Evolutionary conservation across 805 yeast species (phyloP).

Genomic region (Ogataea pignaliae): DNA sequence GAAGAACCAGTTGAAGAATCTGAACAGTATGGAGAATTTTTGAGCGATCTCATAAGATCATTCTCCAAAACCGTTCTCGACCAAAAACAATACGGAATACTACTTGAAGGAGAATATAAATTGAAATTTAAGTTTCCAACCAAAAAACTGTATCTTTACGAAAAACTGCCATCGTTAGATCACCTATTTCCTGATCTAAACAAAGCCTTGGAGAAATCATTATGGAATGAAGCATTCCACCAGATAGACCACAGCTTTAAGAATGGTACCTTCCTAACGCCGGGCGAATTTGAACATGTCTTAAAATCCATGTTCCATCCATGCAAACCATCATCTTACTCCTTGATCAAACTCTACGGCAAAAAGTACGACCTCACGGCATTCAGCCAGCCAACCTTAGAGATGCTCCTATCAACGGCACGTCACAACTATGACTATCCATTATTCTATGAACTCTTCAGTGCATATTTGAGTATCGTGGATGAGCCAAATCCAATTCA

Average conservation of each 20-base stretch:
- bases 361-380: slow-evolving; percentile 13
- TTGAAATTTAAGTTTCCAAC: not conserved
- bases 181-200: slow-evolving; percentile 5
- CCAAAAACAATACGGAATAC: slow-evolving; percentile 6
- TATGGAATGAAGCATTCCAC: not conserved
- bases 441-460: slow-evolving; percentile 21
- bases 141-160: too few species aligned
- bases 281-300: slow-evolving; percentile 22
- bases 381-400: slow-evolving; percentile 11
- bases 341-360: slow-evolving; percentile 14
- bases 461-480: slow-evolving; percentile 10
- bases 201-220: not conserved
- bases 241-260: slow-evolving; percentile 4
- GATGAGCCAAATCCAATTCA: slow-evolving; percentile 12
- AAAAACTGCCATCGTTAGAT: not conserved
- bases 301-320: slow-evolving; percentile 12
- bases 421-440: slow-evolving; percentile 18
- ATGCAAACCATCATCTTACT: slow-evolving; percentile 15
- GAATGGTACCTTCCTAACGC: slow-evolving; percentile 11
- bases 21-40: not conserved
- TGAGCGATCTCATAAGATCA: not conserved
- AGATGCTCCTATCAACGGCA: slow-evolving; percentile 15
- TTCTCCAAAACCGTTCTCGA: slow-evolving; percentile 3
- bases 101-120: slow-evolving; percentile 2
- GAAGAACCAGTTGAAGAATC: not conserved